Evolutionary conservation across 805 yeast species (phyloP).

Genomic region (Lipomyces kockii): DNA sequence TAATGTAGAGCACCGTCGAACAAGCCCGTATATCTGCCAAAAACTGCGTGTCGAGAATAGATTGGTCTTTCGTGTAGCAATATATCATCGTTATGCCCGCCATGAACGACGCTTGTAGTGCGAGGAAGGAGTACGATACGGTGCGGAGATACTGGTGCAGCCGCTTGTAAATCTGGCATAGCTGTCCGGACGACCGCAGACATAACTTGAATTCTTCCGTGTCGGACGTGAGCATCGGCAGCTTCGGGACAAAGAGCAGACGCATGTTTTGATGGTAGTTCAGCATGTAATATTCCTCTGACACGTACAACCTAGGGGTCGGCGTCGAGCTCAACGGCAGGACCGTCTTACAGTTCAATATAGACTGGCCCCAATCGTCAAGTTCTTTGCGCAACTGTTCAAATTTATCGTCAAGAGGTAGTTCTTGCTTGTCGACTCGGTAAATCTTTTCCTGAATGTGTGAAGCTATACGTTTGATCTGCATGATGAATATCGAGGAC

Average conservation of each 20-base stretch:
- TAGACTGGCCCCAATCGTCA: constrained; percentile 27
- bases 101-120: constrained; percentile 34
- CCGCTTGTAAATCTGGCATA: constrained; percentile 35
- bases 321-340: constrained; percentile 26
- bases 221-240: constrained; percentile 31
- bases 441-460: constrained; percentile 33
- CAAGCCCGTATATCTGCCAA: constrained; percentile 33
- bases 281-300: constrained; percentile 33
- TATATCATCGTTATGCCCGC: constrained; percentile 36
- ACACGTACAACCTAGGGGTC: constrained; percentile 27
- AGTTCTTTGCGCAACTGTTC: constrained; percentile 22
- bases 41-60: constrained; percentile 33
- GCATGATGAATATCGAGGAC: constrained; percentile 28
- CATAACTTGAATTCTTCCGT: constrained; percentile 32
- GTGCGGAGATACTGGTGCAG: constrained; percentile 31
- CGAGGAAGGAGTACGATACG: constrained; percentile 33
- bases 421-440: constrained; percentile 32
- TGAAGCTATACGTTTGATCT: constrained; percentile 30
- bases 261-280: constrained; percentile 33
- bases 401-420: constrained; percentile 31
- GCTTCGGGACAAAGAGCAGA: constrained; percentile 31
- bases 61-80: constrained; percentile 33
- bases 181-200: constrained; percentile 30
- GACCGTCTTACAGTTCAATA: constrained; percentile 21
- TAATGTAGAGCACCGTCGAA: constrained; percentile 29